Percentiles rank a stretch among this genome's conserved stretches.
These are phyloP conservation scores for Discostella pseudostelligera DNA, from an alignment of 108 stramenopile genomes.

Conservation along the genomic window DNA sequence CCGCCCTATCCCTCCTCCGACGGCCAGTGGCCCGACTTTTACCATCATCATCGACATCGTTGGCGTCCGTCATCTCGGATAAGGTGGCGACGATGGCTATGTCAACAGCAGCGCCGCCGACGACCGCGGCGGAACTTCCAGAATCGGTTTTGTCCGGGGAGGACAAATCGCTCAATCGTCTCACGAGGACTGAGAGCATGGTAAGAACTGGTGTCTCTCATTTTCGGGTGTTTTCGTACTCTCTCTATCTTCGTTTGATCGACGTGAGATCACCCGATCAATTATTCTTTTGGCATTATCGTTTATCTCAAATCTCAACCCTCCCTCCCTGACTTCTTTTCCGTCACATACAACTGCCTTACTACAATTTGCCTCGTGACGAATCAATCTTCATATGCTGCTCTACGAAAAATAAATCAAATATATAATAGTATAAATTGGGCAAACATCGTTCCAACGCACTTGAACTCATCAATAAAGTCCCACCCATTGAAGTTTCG, in stretches of 20 bases:
- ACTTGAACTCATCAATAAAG: conserved; percentile 79
- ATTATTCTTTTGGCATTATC: too few relatives aligned
- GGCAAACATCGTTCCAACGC: conserved; percentile 96
- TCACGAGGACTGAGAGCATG: conserved; percentile 41
- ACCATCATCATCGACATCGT: background rate
- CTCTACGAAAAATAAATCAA: too few relatives aligned
- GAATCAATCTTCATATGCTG: too few relatives aligned
- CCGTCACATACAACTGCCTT: background rate
- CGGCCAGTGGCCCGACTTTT: background rate
- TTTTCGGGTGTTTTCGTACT: background rate
- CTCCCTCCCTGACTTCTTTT: background rate
- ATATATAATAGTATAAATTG: conserved; percentile 56
- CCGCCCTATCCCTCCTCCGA: conserved; percentile 6
- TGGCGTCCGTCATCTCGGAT: too few relatives aligned
- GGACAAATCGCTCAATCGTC: conserved; percentile 40
- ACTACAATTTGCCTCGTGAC: background rate
- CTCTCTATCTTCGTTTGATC: background rate
- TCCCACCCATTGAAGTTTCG: conserved; percentile 89
- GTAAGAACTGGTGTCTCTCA: conserved; percentile 9
- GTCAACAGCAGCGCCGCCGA: background rate
- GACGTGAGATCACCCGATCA: too few relatives aligned
- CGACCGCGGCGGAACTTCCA: background rate
- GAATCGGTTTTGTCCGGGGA: conserved; percentile 31
- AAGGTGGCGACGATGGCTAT: background rate
- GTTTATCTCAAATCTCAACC: background rate